Evolutionary conservation across 169 alveolate genomes (phyloP).

Genomic region (Plasmodium inui): DNA sequence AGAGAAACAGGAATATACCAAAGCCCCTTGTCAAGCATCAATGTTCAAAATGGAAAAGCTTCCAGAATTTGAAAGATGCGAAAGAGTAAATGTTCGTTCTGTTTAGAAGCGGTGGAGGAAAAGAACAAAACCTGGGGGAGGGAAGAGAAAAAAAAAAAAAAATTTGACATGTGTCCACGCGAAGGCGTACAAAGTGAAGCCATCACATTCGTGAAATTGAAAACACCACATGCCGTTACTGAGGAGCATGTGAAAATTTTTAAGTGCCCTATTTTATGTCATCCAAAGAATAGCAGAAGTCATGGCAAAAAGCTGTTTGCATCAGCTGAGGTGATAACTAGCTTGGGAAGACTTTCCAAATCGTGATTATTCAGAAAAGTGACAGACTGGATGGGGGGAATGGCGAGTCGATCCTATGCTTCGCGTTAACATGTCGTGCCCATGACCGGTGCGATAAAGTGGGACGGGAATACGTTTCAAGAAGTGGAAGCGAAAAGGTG

Average conservation of each 20-base stretch:
- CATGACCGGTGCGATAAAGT: background rate
- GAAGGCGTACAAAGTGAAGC: background rate
- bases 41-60: background rate
- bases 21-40: background rate
- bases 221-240: background rate
- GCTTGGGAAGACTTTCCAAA: background rate
- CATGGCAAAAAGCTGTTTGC: background rate
- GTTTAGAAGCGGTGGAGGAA: background rate
- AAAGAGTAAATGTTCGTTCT: background rate
- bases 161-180: background rate
- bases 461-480: background rate
- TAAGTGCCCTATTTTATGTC: background rate
- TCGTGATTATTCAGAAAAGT: background rate
- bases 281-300: background rate
- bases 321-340: background rate
- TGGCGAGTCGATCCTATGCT: background rate
- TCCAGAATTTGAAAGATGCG: background rate
- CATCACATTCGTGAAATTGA: background rate
- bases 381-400: background rate
- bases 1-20: background rate
- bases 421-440: background rate
- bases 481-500: background rate
- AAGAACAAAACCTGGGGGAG: background rate
- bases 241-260: background rate
- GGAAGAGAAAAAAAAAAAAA: background rate